Evolutionary conservation across 75 land plant genomes (phyloP).

Genomic region (Cunninghamia lanceolata): DNA sequence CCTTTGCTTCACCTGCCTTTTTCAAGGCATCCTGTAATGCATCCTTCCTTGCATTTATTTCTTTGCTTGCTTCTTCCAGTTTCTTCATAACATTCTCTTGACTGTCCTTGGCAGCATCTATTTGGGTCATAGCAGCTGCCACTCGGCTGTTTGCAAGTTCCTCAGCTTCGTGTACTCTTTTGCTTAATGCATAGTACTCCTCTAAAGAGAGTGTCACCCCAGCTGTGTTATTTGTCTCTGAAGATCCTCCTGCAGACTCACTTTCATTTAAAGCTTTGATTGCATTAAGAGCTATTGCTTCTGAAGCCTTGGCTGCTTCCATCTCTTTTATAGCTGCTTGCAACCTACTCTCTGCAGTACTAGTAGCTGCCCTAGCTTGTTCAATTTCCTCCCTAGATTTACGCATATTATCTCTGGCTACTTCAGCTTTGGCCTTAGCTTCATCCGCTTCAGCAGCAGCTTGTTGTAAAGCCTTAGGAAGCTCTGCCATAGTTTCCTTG

Average conservation of each 20-base stretch:
- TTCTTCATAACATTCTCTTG: conserved; percentile 45
- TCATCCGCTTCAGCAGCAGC: conserved; percentile 69
- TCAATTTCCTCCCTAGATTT: conserved; percentile 71
- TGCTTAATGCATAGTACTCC: conserved; percentile 71
- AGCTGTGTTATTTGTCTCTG: conserved; percentile 19
- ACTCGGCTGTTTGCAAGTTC: conserved; percentile 65
- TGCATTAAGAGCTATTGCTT: conserved; percentile 57
- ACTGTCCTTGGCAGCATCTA: conserved; percentile 66
- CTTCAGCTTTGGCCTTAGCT: conserved; percentile 41
- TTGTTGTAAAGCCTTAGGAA: conserved; percentile 56
- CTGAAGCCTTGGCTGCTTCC: conserved; percentile 77
- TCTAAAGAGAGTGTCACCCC: conserved; percentile 56
- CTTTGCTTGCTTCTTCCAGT: conserved; percentile 48
- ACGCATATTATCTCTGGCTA: conserved; percentile 52
- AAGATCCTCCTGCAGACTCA: conserved; percentile 26
- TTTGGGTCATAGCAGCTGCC: conserved; percentile 60
- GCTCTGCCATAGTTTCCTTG: conserved; percentile 54
- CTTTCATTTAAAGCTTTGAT: conserved; percentile 70
- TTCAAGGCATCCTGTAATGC: conserved; percentile 40
- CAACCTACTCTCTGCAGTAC: conserved; percentile 60
- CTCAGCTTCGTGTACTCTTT: conserved; percentile 66
- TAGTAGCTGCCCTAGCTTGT: conserved; percentile 48
- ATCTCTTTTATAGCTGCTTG: conserved; percentile 72
- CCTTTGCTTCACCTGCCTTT: conserved; percentile 75
- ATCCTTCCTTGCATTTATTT: conserved; percentile 40